Percentiles rank a stretch among this genome's conserved stretches.
phyloP scores from a whole-genome alignment of 176 grass and related monocot species.

The Olyra latifolia region DNA sequence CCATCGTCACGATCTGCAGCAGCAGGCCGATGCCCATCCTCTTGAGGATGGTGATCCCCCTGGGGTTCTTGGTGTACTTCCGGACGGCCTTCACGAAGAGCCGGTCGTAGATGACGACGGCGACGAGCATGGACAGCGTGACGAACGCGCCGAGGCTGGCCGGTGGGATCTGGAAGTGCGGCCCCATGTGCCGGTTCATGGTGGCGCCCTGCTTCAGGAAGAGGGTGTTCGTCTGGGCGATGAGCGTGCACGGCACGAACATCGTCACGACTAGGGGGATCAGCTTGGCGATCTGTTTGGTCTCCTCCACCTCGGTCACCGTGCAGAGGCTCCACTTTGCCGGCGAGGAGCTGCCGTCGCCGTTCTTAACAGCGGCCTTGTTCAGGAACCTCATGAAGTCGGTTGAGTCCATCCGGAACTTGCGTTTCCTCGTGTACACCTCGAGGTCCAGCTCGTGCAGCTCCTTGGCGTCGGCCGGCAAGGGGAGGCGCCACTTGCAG shows the following conservation, averaged over 20 bases:
- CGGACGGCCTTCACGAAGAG: slow-evolving; percentile 36
- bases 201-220: slow-evolving; percentile 73
- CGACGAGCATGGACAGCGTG: slow-evolving; percentile 49
- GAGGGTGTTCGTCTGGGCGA: slow-evolving; percentile 61
- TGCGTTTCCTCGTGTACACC: slow-evolving; percentile 39
- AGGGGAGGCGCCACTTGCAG: slow-evolving; percentile 16
- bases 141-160: slow-evolving; percentile 55
- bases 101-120: slow-evolving; percentile 43
- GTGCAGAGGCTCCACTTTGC: slow-evolving; percentile 45
- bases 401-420: slow-evolving; percentile 41
- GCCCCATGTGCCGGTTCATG: slow-evolving; percentile 45
- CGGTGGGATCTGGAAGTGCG: slow-evolving; percentile 50
- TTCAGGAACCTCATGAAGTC: slow-evolving; percentile 48
- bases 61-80: slow-evolving; percentile 48
- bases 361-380: slow-evolving; percentile 56
- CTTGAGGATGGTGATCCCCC: slow-evolving; percentile 51
- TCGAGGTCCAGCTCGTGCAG: slow-evolving; percentile 53
- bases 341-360: neutral
- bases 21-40: slow-evolving; percentile 50
- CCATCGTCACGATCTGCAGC: slow-evolving; percentile 40
- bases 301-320: slow-evolving; percentile 67
- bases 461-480: slow-evolving; percentile 41
- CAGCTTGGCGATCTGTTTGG: slow-evolving; percentile 48
- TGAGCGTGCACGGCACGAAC: slow-evolving; percentile 51
- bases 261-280: slow-evolving; percentile 43